Conservation (phyloP, 2,329 filamentous ascomycete species). For the Dothistroma pini region DNA sequence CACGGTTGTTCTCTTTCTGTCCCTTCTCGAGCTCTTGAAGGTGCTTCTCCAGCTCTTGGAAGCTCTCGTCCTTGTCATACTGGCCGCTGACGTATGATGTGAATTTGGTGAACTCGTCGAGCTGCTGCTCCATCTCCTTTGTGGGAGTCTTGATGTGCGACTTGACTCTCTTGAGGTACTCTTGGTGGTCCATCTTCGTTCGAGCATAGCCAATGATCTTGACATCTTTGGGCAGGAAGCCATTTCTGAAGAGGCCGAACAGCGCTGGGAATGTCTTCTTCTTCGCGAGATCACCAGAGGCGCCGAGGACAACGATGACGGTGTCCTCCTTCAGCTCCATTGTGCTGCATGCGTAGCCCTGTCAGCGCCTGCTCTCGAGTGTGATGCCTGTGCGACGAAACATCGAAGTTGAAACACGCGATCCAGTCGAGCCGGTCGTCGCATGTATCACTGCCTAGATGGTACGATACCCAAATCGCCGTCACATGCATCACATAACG, state of each 20-base stretch:
- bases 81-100: constrained; percentile 96
- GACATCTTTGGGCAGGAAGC: constrained; percentile 95
- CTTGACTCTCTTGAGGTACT: constrained; percentile 90
- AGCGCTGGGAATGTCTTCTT: constrained; percentile 99
- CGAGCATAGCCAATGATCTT: constrained; percentile 98
- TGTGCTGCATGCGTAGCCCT: constrained; percentile 52
- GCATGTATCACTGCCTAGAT: not conserved
- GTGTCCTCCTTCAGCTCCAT: constrained; percentile 99
- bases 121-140: constrained; percentile 93
- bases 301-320: constrained; percentile 90
- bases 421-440: not conserved
- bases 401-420: not conserved
- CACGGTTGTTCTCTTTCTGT: constrained; percentile 77
- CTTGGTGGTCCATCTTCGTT: constrained; percentile 98
- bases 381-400: not conserved
- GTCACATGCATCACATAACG: not conserved
- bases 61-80: constrained; percentile 96
- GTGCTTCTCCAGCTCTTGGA: constrained; percentile 79
- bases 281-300: constrained; percentile 96
- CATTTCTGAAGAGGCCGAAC: constrained; percentile 96
- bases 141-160: constrained; percentile 99
- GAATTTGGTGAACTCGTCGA: constrained; percentile 80
- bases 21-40: constrained; percentile 80
- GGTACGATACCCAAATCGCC: not conserved
- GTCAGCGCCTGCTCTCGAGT: constrained; percentile 17